Evolutionary conservation across 164 flowering plant species (phyloP).

Genomic region (Chimonanthus praecox): DNA sequence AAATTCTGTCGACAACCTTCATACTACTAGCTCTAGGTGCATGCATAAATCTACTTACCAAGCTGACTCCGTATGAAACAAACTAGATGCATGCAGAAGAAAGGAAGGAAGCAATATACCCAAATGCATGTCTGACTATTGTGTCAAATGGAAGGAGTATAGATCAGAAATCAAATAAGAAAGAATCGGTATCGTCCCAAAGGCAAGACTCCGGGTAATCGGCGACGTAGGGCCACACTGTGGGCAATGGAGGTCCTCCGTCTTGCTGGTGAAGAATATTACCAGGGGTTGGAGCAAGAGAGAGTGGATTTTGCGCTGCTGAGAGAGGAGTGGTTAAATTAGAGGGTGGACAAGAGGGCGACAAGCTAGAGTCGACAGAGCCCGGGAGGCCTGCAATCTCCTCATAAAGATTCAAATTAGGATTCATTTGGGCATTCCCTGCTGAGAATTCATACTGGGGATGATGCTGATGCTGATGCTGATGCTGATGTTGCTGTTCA

Average conservation of each 20-base stretch:
- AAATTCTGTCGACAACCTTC: no score
- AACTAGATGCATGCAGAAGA: background rate
- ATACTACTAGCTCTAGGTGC: no score
- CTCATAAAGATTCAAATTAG: slow-evolving; percentile 16
- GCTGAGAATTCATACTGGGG: background rate
- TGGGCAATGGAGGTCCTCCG: slow-evolving; percentile 28
- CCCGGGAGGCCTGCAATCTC: slow-evolving; percentile 41
- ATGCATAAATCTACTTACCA: no score
- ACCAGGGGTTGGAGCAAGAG: background rate
- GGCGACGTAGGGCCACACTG: slow-evolving; percentile 40
- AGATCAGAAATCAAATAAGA: slow-evolving; percentile 41
- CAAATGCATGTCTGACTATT: background rate
- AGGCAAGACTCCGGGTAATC: slow-evolving; percentile 37
- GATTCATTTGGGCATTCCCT: slow-evolving; percentile 7
- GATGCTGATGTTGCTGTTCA: background rate
- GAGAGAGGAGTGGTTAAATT: slow-evolving; percentile 5
- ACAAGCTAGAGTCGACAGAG: slow-evolving; percentile 36
- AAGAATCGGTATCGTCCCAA: slow-evolving; percentile 64
- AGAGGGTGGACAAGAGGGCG: slow-evolving; percentile 15
- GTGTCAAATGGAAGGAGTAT: background rate
- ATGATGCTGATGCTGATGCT: background rate
- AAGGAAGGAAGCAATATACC: background rate
- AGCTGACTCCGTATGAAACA: no score
- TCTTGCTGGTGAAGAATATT: background rate
- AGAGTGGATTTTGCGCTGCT: slow-evolving; percentile 16